Base-by-base conservation (phyloP, 2,329 filamentous ascomycete genomes). In the Thermomyces lanuginosus region DNA sequence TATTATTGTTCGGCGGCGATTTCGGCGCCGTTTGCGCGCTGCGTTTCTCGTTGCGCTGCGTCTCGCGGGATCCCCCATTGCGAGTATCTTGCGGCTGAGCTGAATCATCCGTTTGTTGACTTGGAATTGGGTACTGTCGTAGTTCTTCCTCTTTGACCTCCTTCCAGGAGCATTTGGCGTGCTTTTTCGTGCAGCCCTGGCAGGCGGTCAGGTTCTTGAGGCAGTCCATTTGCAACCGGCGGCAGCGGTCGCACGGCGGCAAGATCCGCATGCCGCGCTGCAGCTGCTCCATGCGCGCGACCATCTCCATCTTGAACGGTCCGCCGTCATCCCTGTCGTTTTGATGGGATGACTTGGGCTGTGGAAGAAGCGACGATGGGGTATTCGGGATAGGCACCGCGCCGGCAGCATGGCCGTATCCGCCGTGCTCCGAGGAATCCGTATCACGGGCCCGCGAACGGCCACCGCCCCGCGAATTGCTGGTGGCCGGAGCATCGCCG, bases 141-240 rank as follows among this genome's bases (percentile, higher is more conserved):
- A 70, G 36, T 40, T 92, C 83, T 3, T 76, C 74, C 16, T 80
- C 71, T 9, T 70, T 72, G n/a, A 89, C 69, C 22, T 77, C 72
- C 38, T 74, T 78, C 82, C 82, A 92, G 8, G 72, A 74, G 48
- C 82, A 92, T 42, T 83, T 84, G 11, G 80, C 80, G 46, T 92
- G 82, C 48, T 91, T 91, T 48, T 80, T 84, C 0, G 82, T 91
- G 49, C 82, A 92, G 12, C 80, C 81, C 49, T 76, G 71, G 44
- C 83, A 92, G 6, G 81, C 80, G 0, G 81, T 91, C 20, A 89
- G 60, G 36, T 92, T 79, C 53, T 91, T 91, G 24, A 84, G 60
- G 35, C 82, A 92, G 31, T 81, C 71, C 56, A 83, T 79, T 37
- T 78, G 73, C 9, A 91, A 60, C 16, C 82, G 66, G 22, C 82